phyloP scores from a whole-genome alignment of 2,329 filamentous ascomycete genomes.

The Ceratocystis ficicola region DNA sequence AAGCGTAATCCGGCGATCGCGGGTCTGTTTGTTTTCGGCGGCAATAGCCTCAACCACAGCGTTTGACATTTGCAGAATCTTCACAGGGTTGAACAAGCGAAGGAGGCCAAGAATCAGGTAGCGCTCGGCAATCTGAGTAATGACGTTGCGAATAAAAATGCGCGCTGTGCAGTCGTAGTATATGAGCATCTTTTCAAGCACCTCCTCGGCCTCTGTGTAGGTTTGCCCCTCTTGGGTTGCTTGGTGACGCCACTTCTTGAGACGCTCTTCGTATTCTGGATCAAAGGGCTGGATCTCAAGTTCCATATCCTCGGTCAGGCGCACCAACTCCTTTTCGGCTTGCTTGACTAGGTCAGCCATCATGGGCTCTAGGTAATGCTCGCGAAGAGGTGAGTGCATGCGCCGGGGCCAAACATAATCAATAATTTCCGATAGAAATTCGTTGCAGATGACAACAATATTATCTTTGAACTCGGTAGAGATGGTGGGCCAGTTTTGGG shows the following conservation, averaged over 20 bases:
- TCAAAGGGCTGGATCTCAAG: conserved; percentile 43
- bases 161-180: conserved; percentile 42
- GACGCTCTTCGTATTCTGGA: conserved; percentile 41
- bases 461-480: conserved; percentile 45
- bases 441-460: conserved; percentile 41
- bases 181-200: conserved; percentile 45
- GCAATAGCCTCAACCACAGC: conserved; percentile 39
- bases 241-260: conserved; percentile 37
- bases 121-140: conserved; percentile 41
- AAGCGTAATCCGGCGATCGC: conserved; percentile 37
- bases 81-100: conserved; percentile 41
- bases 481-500: conserved; percentile 40
- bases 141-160: conserved; percentile 41
- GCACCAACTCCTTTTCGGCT: conserved; percentile 36
- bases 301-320: conserved; percentile 39
- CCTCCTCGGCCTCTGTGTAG: conserved; percentile 41
- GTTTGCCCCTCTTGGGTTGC: conserved; percentile 35
- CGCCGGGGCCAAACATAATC: conserved; percentile 39
- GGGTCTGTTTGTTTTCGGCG: conserved; percentile 42
- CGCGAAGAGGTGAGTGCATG: conserved; percentile 40
- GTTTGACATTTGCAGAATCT: conserved; percentile 38
- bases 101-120: conserved; percentile 42
- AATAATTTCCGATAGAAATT: conserved; percentile 41
- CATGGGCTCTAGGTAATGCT: conserved; percentile 39
- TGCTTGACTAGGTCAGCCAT: conserved; percentile 37